phyloP scores from a whole-genome alignment of 1,284 basidiomycete species.

The Ustilago xerochloae region DNA sequence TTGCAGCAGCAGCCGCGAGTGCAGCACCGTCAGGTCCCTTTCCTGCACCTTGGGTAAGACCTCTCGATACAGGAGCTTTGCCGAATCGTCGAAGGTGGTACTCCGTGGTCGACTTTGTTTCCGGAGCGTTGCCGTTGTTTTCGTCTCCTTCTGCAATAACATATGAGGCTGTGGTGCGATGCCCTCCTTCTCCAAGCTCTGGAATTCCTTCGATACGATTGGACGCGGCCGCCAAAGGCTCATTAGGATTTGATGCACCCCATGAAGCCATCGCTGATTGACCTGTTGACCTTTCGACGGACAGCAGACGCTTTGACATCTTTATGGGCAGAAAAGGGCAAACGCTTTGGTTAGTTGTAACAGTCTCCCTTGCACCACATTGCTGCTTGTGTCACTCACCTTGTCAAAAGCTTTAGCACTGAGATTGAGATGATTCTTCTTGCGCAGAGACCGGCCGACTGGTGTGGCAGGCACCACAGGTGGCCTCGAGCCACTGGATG shows the following conservation, averaged over 20 bases:
- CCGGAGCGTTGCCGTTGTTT: slow-evolving; percentile 14
- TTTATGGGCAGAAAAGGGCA: background rate
- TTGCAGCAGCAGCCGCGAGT: slow-evolving; percentile 55
- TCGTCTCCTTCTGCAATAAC: slow-evolving; percentile 48
- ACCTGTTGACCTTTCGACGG: slow-evolving; percentile 42
- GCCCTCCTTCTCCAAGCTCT: slow-evolving; percentile 46
- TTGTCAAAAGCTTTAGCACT: slow-evolving; percentile 61
- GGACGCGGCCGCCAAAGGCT: slow-evolving; percentile 26
- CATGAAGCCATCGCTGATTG: slow-evolving; percentile 35
- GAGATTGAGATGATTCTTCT: slow-evolving; percentile 51
- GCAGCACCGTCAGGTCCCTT: slow-evolving; percentile 57
- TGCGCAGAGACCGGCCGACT: slow-evolving; percentile 44
- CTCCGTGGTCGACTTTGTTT: slow-evolving; percentile 44
- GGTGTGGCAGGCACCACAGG: slow-evolving; percentile 46
- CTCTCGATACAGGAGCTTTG: slow-evolving; percentile 38
- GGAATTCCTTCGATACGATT: slow-evolving; percentile 40
- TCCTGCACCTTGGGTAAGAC: slow-evolving; percentile 46
- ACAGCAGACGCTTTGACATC: slow-evolving; percentile 50
- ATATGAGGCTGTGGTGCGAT: slow-evolving; percentile 43
- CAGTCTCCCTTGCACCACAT: too few relatives aligned
- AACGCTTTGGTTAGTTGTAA: background rate
- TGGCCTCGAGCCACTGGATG: slow-evolving; percentile 42
- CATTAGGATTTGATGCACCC: slow-evolving; percentile 23
- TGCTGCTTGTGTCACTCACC: slow-evolving; percentile 5
- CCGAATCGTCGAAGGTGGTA: slow-evolving; percentile 45